These are phyloP conservation scores for Crucihimalaya himalaica DNA, from an alignment of 345 rosid species.

Conservation along the genomic window DNA sequence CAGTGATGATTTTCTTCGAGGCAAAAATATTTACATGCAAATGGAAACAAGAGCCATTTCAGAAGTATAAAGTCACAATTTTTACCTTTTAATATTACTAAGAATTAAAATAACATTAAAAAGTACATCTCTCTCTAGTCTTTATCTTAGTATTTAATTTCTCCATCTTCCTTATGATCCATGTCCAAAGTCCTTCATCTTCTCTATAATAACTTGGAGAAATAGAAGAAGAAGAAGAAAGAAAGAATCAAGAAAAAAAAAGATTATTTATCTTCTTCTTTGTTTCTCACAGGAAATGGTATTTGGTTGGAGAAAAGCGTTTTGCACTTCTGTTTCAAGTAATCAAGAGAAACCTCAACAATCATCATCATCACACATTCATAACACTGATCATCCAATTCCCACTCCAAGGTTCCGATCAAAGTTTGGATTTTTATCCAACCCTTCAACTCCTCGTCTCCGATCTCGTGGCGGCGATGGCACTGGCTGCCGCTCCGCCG, in stretches of 20 bases:
- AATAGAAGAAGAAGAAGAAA: not conserved
- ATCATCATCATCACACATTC: not conserved
- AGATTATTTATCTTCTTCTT: not conserved
- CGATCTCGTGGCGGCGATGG: constrained; percentile 49
- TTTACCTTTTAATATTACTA: constrained; percentile 5
- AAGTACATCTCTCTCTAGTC: constrained; percentile 20
- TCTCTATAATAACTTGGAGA: constrained; percentile 1
- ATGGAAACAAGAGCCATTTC: constrained; percentile 25
- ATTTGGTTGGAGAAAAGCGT: constrained; percentile 45
- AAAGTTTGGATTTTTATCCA: constrained; percentile 71
- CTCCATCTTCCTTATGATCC: constrained; percentile 35
- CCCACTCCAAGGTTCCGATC: constrained; percentile 58
- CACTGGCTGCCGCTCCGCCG: constrained; percentile 62
- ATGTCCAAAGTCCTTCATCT: constrained; percentile 6
- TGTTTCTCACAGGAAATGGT: constrained; percentile 22
- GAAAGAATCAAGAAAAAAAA: not conserved
- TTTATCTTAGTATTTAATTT: constrained; percentile 39
- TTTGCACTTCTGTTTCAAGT: constrained; percentile 68
- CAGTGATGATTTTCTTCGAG: constrained; percentile 32
- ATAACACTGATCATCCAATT: not conserved
- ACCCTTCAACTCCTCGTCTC: constrained; percentile 75
- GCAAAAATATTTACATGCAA: not conserved
- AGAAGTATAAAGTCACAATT: constrained; percentile 30
- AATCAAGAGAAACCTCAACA: constrained; percentile 48
- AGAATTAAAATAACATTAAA: not conserved